These are phyloP conservation scores for Taphrina flavorubra DNA, from an alignment of 1,139 yeast species.

Conservation along the genomic window DNA sequence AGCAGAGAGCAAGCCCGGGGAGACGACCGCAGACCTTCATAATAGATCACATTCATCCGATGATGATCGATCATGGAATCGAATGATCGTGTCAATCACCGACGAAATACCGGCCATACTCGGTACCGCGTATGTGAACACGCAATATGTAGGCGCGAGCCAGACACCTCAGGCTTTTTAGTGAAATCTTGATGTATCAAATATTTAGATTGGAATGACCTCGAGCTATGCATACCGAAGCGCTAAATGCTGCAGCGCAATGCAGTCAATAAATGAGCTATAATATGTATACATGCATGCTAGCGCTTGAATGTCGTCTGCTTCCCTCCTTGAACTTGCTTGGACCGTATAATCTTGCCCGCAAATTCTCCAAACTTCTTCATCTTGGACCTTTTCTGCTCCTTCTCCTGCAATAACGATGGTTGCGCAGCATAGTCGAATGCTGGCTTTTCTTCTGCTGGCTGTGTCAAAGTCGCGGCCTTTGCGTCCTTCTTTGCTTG, in stretches of 20 bases:
- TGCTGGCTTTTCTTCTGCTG: slow-evolving; percentile 21
- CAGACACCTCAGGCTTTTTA: too few relatives aligned
- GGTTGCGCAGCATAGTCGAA: slow-evolving; percentile 39
- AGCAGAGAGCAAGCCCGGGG: too few relatives aligned
- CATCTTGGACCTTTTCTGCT: slow-evolving; percentile 22
- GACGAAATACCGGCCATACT: too few relatives aligned
- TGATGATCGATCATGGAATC: too few relatives aligned
- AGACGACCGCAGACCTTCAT: too few relatives aligned
- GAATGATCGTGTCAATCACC: too few relatives aligned
- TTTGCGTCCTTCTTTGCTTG: slow-evolving; percentile 12
- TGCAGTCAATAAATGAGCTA: not conserved
- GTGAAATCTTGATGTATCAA: too few relatives aligned
- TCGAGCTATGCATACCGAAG: slow-evolving; percentile 7
- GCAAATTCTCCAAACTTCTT: slow-evolving; percentile 37
- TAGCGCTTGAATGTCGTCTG: slow-evolving; percentile 38
- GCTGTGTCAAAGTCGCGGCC: not conserved
- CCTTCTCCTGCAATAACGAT: slow-evolving; percentile 24
- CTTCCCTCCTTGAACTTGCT: slow-evolving; percentile 38
- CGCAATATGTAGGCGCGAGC: too few relatives aligned
- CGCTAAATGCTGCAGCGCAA: slow-evolving; percentile 1
- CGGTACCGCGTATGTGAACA: too few relatives aligned
- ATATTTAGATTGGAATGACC: not conserved
- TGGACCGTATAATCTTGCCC: slow-evolving; percentile 36
- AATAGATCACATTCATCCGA: too few relatives aligned
- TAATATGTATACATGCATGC: not conserved